Evolutionary conservation across 2,329 filamentous ascomycete species (phyloP).

Genomic region (Ascochyta clinopodiicola): DNA sequence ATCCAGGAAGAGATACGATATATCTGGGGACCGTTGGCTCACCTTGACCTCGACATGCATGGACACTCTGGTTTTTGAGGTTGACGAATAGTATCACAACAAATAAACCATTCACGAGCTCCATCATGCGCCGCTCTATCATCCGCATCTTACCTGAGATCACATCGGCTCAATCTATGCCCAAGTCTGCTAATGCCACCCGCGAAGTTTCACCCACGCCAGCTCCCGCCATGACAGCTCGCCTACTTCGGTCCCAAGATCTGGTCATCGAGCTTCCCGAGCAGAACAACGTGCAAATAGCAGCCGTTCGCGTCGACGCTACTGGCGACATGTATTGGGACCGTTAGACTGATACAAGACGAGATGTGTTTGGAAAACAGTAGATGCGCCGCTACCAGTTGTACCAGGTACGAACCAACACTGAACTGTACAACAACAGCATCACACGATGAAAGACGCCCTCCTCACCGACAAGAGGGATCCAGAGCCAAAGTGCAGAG

Average conservation of each 20-base stretch:
- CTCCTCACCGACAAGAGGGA: neutral
- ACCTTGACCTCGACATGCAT: neutral
- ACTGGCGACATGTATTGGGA: neutral
- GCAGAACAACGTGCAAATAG: neutral
- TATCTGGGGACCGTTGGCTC: no score
- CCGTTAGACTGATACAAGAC: neutral
- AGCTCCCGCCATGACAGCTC: conserved; percentile 11
- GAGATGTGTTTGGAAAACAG: no score
- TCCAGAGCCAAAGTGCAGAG: neutral
- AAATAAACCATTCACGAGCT: neutral
- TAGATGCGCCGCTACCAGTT: no score
- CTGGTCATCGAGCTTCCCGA: neutral
- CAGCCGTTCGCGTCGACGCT: neutral
- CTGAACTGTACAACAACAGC: no score
- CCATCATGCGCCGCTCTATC: neutral
- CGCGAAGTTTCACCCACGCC: conserved; percentile 1
- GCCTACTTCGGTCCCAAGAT: conserved; percentile 7
- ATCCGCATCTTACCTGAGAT: neutral
- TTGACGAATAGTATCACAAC: neutral
- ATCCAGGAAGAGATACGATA: neutral
- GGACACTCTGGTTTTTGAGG: neutral
- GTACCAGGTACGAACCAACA: no score
- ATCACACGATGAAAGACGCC: no score
- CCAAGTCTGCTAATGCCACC: neutral
- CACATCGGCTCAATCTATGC: neutral